Evolutionary conservation across 345 rosid genomes (phyloP).

Genomic region (Lagerstroemia speciosa): DNA sequence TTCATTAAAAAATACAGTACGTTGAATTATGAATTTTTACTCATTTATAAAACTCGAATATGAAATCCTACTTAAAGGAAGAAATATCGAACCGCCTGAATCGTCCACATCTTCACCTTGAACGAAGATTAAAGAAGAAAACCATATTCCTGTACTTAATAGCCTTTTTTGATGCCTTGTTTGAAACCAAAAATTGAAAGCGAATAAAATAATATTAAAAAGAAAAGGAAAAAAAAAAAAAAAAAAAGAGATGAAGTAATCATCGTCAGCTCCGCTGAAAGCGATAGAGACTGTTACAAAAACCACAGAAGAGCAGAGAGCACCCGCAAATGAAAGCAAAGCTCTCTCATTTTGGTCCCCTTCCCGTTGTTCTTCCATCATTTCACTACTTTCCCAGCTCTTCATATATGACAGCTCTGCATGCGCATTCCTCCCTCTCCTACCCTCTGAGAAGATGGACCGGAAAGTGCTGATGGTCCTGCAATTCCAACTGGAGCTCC

Average conservation of each 20-base stretch:
- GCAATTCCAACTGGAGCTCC: background rate
- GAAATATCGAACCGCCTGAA: too few species aligned
- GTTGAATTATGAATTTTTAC: too few species aligned
- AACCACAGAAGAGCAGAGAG: background rate
- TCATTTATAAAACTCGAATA: too few species aligned
- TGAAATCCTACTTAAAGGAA: too few species aligned
- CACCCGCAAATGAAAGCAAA: constrained; percentile 5
- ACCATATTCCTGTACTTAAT: background rate
- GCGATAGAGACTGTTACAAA: background rate
- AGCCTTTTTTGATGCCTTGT: too few species aligned
- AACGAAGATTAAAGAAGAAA: too few species aligned
- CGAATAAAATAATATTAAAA: too few species aligned
- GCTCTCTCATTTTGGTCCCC: background rate
- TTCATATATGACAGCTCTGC: background rate
- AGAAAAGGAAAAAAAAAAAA: too few species aligned
- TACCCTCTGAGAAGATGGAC: background rate
- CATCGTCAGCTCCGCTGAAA: background rate
- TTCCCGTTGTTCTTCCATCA: background rate
- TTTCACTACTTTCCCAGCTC: background rate
- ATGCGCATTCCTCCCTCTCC: background rate
- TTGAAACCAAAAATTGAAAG: too few species aligned
- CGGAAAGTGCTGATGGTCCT: background rate
- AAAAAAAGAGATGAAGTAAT: background rate
- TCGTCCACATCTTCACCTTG: background rate
- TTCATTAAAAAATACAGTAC: too few species aligned